Conservation (phyloP, 2,329 filamentous ascomycete species). For the Tolypocladium paradoxum region DNA sequence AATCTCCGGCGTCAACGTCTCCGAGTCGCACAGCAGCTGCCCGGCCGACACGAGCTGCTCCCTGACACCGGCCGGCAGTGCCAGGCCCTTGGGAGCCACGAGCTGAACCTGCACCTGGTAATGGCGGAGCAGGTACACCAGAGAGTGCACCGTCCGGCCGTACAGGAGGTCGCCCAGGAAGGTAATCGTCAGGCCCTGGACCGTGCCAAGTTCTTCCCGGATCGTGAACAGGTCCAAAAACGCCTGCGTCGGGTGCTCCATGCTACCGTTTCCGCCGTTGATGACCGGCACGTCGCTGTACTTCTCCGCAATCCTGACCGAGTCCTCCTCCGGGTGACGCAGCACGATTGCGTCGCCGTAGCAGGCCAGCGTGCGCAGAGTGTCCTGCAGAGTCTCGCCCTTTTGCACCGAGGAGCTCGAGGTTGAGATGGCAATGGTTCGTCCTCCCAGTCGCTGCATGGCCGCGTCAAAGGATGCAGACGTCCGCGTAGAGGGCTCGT, state of each 20-base stretch:
- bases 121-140: slow-evolving; percentile 87
- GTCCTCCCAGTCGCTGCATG: slow-evolving; percentile 93
- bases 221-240: slow-evolving; percentile 98
- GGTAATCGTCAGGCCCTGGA: slow-evolving; percentile 90
- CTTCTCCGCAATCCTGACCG: slow-evolving; percentile 72
- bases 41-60: slow-evolving; percentile 61
- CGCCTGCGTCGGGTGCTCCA: slow-evolving; percentile 94
- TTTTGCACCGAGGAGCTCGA: slow-evolving; percentile 83
- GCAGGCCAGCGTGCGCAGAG: slow-evolving; percentile 83
- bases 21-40: slow-evolving; percentile 66
- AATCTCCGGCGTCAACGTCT: slow-evolving; percentile 76
- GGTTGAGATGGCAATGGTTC: slow-evolving; percentile 72
- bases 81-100: slow-evolving; percentile 69
- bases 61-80: slow-evolving; percentile 65
- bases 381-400: slow-evolving; percentile 89
- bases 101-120: slow-evolving; percentile 94
- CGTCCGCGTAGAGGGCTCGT: slow-evolving; percentile 91
- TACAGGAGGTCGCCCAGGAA: slow-evolving; percentile 91
- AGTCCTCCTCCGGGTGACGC: slow-evolving; percentile 76
- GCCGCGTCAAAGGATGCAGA: slow-evolving; percentile 94
- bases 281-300: slow-evolving; percentile 87
- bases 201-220: slow-evolving; percentile 90
- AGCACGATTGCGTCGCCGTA: slow-evolving; percentile 95
- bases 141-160: slow-evolving; percentile 87
- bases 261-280: slow-evolving; percentile 92